Base-by-base conservation (phyloP, 768 basidiomycete species). In the Hirschioporus abietinus region DNA sequence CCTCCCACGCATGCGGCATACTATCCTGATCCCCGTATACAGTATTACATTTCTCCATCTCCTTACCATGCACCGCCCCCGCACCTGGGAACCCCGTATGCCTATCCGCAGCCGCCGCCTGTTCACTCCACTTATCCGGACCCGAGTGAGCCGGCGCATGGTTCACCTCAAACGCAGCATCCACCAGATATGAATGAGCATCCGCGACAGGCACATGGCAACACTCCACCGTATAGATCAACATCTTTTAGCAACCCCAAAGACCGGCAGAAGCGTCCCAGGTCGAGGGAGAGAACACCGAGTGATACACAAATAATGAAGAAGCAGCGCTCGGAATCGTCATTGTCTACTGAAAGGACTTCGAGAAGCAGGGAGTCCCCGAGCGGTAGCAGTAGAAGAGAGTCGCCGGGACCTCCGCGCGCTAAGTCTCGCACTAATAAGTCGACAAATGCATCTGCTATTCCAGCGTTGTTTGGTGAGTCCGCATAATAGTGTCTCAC, bases 391-490 rank as follows among this genome's bases (percentile, higher is more conserved):
- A 10, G 12, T 10, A 52, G 42, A 52, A 52, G 12, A 20, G 42
- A 52, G 42, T 52, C 42, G 12, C 42, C 42, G 42, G 42, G 42
- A 3, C 42, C 42, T 52, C 42, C 42, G 42, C 42, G 42, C 12
- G 42, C 42, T 12, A 52, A 20, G 42, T 52, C 42, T 15, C 42
- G 42, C 42, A 52, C 42, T 52, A 12, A 52, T 52, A 20, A 10
- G 20, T 20, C 42, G 12, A 3, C 42, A 20, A 52, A 52, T 52
- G 1, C 42, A 52, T 52, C 42, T 3, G 42, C 23, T 26, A 7
- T 62, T 34, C 25, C 42, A 52, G 42, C 42, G 15, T 20, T 67
- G 17, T 57, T 42, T 18, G 66, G 66, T 67, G 23, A 7, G 66
- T 58, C 25, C 63, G 26, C 52, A 3, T 8, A 2, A 24, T 18